Evolutionary conservation across 2,329 filamentous ascomycete genomes (phyloP).

Genomic region (Neonectria punicea): DNA sequence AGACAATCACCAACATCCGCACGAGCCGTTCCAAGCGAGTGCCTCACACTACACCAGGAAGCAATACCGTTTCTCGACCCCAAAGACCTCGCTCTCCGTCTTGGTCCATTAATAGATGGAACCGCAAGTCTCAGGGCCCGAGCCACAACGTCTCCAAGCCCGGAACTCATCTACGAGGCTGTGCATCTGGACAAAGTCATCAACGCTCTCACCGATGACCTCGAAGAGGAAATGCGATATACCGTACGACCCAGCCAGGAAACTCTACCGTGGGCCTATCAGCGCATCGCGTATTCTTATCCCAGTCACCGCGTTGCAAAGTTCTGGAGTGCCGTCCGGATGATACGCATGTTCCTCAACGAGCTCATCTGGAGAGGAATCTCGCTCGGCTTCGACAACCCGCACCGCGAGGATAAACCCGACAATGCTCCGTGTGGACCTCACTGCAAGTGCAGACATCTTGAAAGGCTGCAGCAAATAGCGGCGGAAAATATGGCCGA

Average conservation of each 20-base stretch:
- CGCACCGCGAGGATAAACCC: neutral
- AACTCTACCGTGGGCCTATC: slow-evolving; percentile 27
- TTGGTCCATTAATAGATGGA: slow-evolving; percentile 32
- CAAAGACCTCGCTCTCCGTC: slow-evolving; percentile 23
- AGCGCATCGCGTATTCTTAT: slow-evolving; percentile 31
- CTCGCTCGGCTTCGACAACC: neutral
- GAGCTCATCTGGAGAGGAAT: slow-evolving; percentile 25
- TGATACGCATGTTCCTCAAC: slow-evolving; percentile 40
- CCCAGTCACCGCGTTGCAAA: slow-evolving; percentile 33
- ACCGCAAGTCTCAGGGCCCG: slow-evolving; percentile 31
- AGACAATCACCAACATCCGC: slow-evolving; percentile 43
- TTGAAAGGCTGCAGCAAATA: slow-evolving; percentile 15
- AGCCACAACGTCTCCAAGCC: neutral
- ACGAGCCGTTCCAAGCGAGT: slow-evolving; percentile 37
- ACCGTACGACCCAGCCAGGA: slow-evolving; percentile 7
- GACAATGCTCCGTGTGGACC: neutral
- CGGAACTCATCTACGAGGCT: slow-evolving; percentile 32
- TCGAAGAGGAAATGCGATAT: slow-evolving; percentile 12
- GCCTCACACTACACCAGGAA: slow-evolving; percentile 30
- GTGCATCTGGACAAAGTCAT: slow-evolving; percentile 31
- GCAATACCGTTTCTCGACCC: slow-evolving; percentile 23
- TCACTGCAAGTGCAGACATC: neutral
- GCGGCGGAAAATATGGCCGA: slow-evolving; percentile 27
- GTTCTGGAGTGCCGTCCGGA: slow-evolving; percentile 41
- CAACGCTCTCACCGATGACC: slow-evolving; percentile 5